Percentiles rank a stretch among this genome's conserved stretches.
Conservation (phyloP, 1,139 yeast species). For the Hansenula lynferdii region DNA sequence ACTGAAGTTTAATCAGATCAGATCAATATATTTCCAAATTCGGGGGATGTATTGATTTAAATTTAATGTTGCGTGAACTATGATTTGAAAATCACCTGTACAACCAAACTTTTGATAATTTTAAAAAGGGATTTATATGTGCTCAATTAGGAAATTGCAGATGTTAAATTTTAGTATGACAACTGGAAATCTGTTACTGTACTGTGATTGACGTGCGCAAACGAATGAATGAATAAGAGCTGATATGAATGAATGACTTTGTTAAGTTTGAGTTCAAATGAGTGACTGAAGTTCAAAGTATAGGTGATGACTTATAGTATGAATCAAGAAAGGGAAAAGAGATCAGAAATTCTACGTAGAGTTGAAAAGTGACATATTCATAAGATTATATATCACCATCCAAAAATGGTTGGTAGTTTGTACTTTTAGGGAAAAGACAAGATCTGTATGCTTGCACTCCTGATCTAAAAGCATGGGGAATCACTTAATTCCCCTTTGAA, state of each 20-base stretch:
- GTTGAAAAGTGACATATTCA: background rate
- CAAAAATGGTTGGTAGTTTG: background rate
- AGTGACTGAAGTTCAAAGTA: background rate
- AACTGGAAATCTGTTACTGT: background rate
- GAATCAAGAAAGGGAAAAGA: background rate
- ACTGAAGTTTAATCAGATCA: background rate
- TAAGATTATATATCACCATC: background rate
- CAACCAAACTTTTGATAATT: background rate
- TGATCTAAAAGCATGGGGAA: background rate
- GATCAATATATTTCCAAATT: too few relatives aligned
- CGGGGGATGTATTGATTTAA: background rate
- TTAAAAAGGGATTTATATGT: background rate
- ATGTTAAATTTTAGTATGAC: background rate
- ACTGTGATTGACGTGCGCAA: background rate
- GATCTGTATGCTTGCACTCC: background rate
- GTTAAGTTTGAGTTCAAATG: background rate
- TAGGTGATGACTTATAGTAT: background rate
- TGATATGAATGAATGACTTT: background rate
- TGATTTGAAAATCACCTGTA: conserved; percentile 1
- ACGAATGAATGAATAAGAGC: background rate
- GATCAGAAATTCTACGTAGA: background rate
- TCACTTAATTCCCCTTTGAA: too few relatives aligned
- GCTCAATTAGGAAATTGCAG: background rate
- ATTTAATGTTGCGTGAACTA: too few relatives aligned
- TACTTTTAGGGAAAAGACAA: background rate